Evolutionary conservation across 768 basidiomycete genomes (phyloP), one percentile per base, ranked within the genome.

Genomic region (Boletus pseudo-olivaceus): DNA sequence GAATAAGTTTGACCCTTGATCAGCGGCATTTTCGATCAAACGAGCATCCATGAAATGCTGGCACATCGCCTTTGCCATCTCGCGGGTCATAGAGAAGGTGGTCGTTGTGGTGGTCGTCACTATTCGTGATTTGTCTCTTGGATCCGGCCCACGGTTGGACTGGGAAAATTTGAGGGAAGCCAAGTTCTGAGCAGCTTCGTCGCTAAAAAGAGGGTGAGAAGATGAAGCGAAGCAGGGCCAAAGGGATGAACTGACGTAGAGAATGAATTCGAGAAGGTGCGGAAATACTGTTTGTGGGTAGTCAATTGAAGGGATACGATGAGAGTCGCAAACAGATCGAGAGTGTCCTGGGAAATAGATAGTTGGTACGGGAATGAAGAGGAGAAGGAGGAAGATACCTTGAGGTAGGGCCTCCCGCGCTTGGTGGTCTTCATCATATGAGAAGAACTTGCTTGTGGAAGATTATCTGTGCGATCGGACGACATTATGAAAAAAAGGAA

Each of bases 1-100:
- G 87, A 99, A 99, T 38, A 90, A 80, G 62, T 88, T 87, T 15
- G 89, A 88, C 23, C 81, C 78, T 33, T 88, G 88, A 73, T 99
- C 97, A 17, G 91, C 84, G 15, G 93, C 96, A 69, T 98, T 98
- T 74, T 98, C 95, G 60, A 98, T 94, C 58, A 98, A 80, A 60
- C 94, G 91, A 54, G 97, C 94, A 62, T 98, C 97, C 93, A 99
- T 97, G 69, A 98, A 98, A 70, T 98, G 94, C 74, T 99, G 97
- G 75, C 93, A 91, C 88, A 99, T 98, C 33, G 93, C 93, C 76
- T 98, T 98, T 59, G 97, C 97, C 91, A 99, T 98, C 42, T 99
- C 97, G 63, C 97, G 88, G 62, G 93, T 93, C 97, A 99, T 98
- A 57, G 93, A 93, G 77, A 99, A 99, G 33, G 97, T 99, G 40